Evolutionary conservation across 805 yeast genomes (phyloP).

Genomic region (Ogataea glucozyma): DNA sequence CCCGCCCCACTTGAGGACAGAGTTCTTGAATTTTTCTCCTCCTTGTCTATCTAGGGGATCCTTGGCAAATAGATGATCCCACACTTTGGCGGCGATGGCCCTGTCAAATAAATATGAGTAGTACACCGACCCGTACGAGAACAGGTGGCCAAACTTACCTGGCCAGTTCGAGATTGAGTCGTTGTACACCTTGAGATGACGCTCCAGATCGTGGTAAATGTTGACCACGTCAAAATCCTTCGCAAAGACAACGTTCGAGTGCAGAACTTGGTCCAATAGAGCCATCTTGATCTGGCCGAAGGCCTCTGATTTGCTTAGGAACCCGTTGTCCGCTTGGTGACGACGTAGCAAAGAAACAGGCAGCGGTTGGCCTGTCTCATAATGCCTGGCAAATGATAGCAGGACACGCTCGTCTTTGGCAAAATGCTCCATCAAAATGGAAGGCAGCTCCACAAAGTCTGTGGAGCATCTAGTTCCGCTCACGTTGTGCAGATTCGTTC

Average conservation of each 20-base stretch:
- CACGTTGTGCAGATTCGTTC: constrained; percentile 85
- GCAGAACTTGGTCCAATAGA: constrained; percentile 78
- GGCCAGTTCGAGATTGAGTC: constrained; percentile 83
- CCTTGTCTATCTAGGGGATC: constrained; percentile 71
- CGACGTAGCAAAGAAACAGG: constrained; percentile 50
- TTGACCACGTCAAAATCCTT: constrained; percentile 55
- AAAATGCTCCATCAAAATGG: constrained; percentile 94
- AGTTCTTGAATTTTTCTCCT: constrained; percentile 73
- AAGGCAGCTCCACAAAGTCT: constrained; percentile 95
- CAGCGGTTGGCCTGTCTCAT: constrained; percentile 62
- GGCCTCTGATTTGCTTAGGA: constrained; percentile 68
- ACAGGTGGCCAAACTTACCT: constrained; percentile 90
- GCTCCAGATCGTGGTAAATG: constrained; percentile 68
- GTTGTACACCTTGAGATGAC: constrained; percentile 57
- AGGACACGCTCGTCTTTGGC: constrained; percentile 80
- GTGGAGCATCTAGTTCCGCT: constrained; percentile 95
- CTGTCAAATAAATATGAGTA: constrained; percentile 90
- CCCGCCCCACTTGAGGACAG: constrained; percentile 91
- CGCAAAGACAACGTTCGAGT: constrained; percentile 44
- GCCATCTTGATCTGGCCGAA: constrained; percentile 91
- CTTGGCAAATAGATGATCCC: constrained; percentile 67
- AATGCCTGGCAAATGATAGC: constrained; percentile 69
- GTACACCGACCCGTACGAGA: constrained; percentile 91
- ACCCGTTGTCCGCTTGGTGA: constrained; percentile 51
- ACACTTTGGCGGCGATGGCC: constrained; percentile 85